These are phyloP conservation scores for Mycena maculata DNA, from an alignment of 768 basidiomycete genomes.

Conservation along the genomic window DNA sequence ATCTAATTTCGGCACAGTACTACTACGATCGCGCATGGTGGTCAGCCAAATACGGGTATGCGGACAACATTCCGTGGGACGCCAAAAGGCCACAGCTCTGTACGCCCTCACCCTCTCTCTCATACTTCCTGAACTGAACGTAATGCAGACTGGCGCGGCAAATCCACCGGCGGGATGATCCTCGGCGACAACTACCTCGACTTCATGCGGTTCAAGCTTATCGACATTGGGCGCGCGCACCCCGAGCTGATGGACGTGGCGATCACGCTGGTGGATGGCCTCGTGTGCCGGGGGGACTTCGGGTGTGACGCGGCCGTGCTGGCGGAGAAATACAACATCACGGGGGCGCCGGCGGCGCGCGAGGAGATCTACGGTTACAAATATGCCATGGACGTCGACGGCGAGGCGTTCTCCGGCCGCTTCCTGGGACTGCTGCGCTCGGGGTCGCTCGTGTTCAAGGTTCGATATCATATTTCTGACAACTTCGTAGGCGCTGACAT, in stretches of 20 bases:
- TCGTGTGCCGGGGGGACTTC: background rate
- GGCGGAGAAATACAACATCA: conserved; percentile 3
- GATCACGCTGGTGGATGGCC: background rate
- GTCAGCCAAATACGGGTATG: conserved; percentile 5
- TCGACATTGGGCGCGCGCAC: background rate
- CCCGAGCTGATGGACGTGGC: conserved; percentile 14
- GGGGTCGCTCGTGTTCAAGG: conserved; percentile 23
- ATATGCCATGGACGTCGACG: conserved; percentile 19
- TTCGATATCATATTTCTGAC: background rate
- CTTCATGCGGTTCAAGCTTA: conserved; percentile 21
- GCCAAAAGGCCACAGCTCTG: background rate
- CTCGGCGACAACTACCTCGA: conserved; percentile 11
- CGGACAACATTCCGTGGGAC: conserved; percentile 17
- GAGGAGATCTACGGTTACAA: background rate
- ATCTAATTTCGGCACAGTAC: too few relatives aligned
- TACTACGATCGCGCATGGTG: conserved; percentile 11
- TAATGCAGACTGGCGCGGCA: conserved; percentile 32
- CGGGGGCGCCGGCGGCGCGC: background rate
- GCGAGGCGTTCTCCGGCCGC: conserved; percentile 9
- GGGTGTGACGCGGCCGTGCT: background rate
- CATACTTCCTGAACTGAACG: too few relatives aligned
- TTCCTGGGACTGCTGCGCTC: background rate
- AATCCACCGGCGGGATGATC: conserved; percentile 10
- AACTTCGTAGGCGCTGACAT: background rate
- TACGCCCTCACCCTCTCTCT: background rate